Evolutionary conservation across 805 yeast genomes (phyloP), one percentile per base, ranked within the genome.

Genomic region (Metschnikowia cerradonensis): DNA sequence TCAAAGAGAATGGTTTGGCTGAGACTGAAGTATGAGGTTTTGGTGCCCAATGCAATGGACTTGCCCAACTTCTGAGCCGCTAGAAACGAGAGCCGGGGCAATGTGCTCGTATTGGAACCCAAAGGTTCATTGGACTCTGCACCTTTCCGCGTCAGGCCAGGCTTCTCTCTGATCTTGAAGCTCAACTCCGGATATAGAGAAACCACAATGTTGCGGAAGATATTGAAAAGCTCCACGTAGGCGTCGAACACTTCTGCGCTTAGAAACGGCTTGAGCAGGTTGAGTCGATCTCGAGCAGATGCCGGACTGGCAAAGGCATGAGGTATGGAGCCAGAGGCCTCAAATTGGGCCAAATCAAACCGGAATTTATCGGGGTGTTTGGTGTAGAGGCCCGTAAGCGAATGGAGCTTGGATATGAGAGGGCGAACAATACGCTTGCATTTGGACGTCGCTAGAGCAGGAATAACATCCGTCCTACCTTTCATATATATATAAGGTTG

Each of bases 341-440:
- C 20, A 40, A 49, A 50, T 14, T 23, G 23, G 10, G 48, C 48
- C 8, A 31, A 32, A 31, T 55, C 57, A 17, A 57, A 53, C 14
- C 13, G 47, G 20, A 57, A 50, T 17, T 51, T 49, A 4, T 55
- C 49, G 3, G 76, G 73, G 46, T 62, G 60, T 51, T 69, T 67
- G 7, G 52, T 45, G 38, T 56, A 57, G 17, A 61, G 45, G 41
- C 68, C 70, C 23, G 68, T 66, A 37, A 73, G 61, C 3, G 61
- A 53, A 52, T 71, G 75, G 39, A 71, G 61, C 51, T 70, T 70
- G 30, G 74, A 58, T 4, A 70, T 52, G 17, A 73, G 59, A 20
- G 77, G 77, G 14, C 77, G 63, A 7, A 66, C 61, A 1, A 67
- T 53, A 38, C 76, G 57, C 53, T 68, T 70, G 57, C 71, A 69